Evolutionary conservation across 2,329 filamentous ascomycete genomes (phyloP), one percentile per base, ranked within the genome.

Genomic region (Incumbomyces delicatus): DNA sequence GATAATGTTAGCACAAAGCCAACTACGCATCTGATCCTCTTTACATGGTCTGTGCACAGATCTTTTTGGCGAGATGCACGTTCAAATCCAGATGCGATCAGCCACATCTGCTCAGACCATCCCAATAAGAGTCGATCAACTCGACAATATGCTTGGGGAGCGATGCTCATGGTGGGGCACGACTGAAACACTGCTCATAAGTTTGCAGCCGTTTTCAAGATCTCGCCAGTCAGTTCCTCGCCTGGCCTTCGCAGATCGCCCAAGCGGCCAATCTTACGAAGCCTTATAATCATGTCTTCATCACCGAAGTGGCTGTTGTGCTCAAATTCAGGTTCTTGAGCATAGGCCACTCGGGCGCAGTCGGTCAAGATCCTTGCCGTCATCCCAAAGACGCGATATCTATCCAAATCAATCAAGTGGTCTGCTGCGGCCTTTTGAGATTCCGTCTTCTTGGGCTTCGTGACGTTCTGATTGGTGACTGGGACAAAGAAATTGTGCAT

Each of bases 401-500:
- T 72, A 35, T 68, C 68, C 37, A 74, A 54, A 8, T 63, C 69
- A 48, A 77, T 69, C 13, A 74, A 57, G 22, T 61, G 48, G 29
- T 57, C 59, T 30, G 63, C 60, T 7, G 62, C 61, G 20, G 50
- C 48, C 44, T 69, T 67, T 61, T 78, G 65, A 6, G 35, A 40
- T 48, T 65, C 66, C 46, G 61, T 61, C 40, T 49, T 50, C 56
- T 50, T 61, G 53, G 83, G 80, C 63, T 76, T 80, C 8, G 78
- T 75, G 16, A 89, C 83, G 18, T 69, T 75, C 66, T 86, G 81
- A 58, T 82, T 77, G 44, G 76, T 76, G 31, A 89, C 78, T 1
- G 87, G 89, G 20, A 95, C 88, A 67, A 86, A 85, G 67, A 95
- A 96, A 66, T 90, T 89, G 66, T 95, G 90, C 73, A 94, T 81